Base-by-base conservation (phyloP, 352 stramenopile species). In the Phytophthora pini region DNA sequence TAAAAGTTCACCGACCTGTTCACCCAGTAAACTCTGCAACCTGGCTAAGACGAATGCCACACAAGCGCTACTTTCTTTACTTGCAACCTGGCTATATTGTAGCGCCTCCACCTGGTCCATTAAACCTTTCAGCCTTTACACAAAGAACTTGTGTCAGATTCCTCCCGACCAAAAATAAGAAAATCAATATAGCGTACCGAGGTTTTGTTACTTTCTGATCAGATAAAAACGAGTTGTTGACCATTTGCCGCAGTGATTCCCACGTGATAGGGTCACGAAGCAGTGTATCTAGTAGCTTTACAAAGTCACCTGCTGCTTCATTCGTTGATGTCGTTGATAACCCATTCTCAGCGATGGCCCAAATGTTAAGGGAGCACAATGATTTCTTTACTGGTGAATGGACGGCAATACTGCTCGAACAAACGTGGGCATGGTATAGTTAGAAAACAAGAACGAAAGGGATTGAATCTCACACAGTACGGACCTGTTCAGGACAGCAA, bases 401-500 rank as follows among this genome's bases (percentile, higher is more conserved):
- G 0, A 68, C 26, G 1, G 58, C 63, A 13, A 82, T 45, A 27
- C 65, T 69, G 8, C 45, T 67, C 22, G 20, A 9, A 45, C 12
- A 24, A 4, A 43, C 7, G 24, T 27, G 12, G 11, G 8, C 31
- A 31, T 31, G 5, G 27, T 31, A 5, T 31, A 34, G 31, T 11
- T 34, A 64, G 34, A 38, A 39, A 46, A 27, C 24, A 36, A 45
- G 24, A 15, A 32, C 26, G 5, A 17, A n/a, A 43, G 15, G 26
- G 1, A 48, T 5, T 22, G 9, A n/a, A 4, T 4, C 2, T 13
- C 24, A 60, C 5, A 49, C 0, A 29, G 11, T 0, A 61, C 61
- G 5, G 54, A 85, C 56, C 61, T 82, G 45, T 81, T 81, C 22
- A 92, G 68, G 26, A 86, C 74, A 12, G 72, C 78, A 29, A 90